A percentile compares a stretch with the other conserved stretches of the same genome.
phyloP scores from a whole-genome alignment of 805 yeast genomes.

The Kodamaea kaohsiungensis region DNA sequence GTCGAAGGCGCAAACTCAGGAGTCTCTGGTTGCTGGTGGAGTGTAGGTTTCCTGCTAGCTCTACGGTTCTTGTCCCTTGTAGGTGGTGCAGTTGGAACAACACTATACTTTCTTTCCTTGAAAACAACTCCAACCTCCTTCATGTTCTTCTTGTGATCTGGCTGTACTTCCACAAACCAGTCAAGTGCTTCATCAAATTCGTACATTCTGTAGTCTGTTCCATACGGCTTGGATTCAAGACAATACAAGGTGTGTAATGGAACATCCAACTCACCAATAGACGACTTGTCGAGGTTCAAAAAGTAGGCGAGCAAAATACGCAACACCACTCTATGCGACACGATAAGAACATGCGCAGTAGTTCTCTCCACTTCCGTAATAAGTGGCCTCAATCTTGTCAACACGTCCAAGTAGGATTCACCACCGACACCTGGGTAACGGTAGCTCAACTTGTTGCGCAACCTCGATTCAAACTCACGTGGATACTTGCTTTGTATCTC shows the following conservation, averaged over 20 bases:
- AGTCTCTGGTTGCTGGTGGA: background rate
- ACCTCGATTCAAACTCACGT: slow-evolving; percentile 73
- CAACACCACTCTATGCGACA: slow-evolving; percentile 90
- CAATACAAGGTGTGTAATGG: slow-evolving; percentile 91
- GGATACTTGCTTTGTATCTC: slow-evolving; percentile 77
- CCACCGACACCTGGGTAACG: slow-evolving; percentile 98
- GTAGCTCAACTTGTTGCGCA: slow-evolving; percentile 76
- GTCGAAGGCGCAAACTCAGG: background rate
- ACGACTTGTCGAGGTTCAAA: slow-evolving; percentile 73
- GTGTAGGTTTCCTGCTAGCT: slow-evolving; percentile 4
- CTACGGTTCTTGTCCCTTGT: slow-evolving; percentile 15
- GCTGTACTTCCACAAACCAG: slow-evolving; percentile 71
- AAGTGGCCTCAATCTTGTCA: slow-evolving; percentile 83
- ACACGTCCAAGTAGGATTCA: slow-evolving; percentile 91
- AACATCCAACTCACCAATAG: slow-evolving; percentile 87
- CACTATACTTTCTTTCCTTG: slow-evolving; percentile 68
- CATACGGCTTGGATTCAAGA: slow-evolving; percentile 91
- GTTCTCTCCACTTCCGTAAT: slow-evolving; percentile 93
- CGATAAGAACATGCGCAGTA: slow-evolving; percentile 77
- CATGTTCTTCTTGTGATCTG: slow-evolving; percentile 57
- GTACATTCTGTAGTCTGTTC: slow-evolving; percentile 89
- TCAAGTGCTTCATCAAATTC: slow-evolving; percentile 80
- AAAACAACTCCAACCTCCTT: slow-evolving; percentile 71
- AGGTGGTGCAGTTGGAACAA: slow-evolving; percentile 76
- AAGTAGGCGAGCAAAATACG: slow-evolving; percentile 87